Conservation (phyloP, 2,329 filamentous ascomycete species). For the Cadophora sp. region DNA sequence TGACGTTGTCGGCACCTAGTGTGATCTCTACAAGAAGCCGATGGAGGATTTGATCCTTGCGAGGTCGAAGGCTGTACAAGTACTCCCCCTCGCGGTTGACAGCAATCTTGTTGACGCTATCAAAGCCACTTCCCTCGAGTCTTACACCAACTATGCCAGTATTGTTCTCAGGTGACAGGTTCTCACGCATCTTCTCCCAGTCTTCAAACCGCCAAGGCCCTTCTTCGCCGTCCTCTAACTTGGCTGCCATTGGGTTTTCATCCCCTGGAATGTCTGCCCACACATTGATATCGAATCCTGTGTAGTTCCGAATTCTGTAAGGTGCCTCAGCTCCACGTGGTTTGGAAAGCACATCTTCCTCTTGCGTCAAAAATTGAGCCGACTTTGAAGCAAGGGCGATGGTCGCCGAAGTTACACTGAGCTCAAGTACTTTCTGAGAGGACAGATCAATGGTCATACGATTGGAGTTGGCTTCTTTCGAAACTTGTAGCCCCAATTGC, state of each 20-base stretch:
- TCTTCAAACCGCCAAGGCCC: constrained; percentile 97
- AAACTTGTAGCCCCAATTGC: constrained; percentile 90
- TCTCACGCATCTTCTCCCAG: constrained; percentile 95
- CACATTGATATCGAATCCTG: constrained; percentile 87
- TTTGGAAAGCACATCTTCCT: constrained; percentile 92
- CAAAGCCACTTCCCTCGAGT: constrained; percentile 93
- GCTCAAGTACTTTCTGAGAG: constrained; percentile 88
- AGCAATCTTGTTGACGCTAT: constrained; percentile 84
- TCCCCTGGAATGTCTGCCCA: constrained; percentile 75
- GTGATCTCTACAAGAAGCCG: constrained; percentile 91
- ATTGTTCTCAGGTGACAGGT: constrained; percentile 81
- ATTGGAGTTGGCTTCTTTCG: constrained; percentile 77
- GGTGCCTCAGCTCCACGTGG: constrained; percentile 90
- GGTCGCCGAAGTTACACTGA: constrained; percentile 90
- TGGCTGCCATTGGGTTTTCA: constrained; percentile 75
- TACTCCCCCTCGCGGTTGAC: constrained; percentile 95
- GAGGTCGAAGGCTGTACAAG: constrained; percentile 86
- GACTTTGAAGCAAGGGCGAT: constrained; percentile 95
- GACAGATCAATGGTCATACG: constrained; percentile 83
- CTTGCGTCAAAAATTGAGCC: constrained; percentile 83
- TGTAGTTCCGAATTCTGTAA: constrained; percentile 94
- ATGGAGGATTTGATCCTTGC: constrained; percentile 84
- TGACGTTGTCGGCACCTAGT: constrained; percentile 93
- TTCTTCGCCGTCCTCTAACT: constrained; percentile 87
- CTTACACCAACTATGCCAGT: constrained; percentile 81